A percentile compares a stretch with the other conserved stretches of the same genome.
These are phyloP conservation scores for Alternaria sp. DNA, from an alignment of 2,329 filamentous ascomycete genomes.

Conservation along the genomic window DNA sequence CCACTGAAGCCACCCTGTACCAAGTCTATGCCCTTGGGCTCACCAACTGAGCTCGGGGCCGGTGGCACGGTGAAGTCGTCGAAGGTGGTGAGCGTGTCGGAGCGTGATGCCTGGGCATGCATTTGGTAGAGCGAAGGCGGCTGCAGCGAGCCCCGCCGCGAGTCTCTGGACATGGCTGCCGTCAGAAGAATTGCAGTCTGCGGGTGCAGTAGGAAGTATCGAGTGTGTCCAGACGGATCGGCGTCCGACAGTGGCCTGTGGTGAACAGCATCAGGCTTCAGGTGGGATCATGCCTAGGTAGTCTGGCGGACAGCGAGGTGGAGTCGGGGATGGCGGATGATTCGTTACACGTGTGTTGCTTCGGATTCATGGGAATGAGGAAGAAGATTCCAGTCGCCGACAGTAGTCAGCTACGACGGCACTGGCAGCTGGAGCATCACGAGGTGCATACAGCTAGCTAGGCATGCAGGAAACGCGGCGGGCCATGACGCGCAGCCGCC, in stretches of 20 bases:
- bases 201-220: neutral
- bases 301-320: neutral
- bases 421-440: constrained; percentile 2
- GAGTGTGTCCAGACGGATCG: constrained; percentile 6
- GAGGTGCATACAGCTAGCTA: constrained; percentile 1
- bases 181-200: neutral
- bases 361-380: neutral
- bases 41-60: constrained; percentile 61
- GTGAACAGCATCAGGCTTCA: constrained; percentile 31
- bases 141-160: constrained; percentile 27
- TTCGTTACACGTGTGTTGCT: constrained; percentile 5
- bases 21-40: constrained; percentile 75
- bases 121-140: constrained; percentile 73
- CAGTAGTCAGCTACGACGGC: constrained; percentile 5
- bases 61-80: constrained; percentile 85
- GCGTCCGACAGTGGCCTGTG: constrained; percentile 10
- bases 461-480: neutral
- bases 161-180: constrained; percentile 35
- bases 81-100: constrained; percentile 86
- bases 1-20: constrained; percentile 88
- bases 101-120: constrained; percentile 85
- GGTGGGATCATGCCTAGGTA: neutral
- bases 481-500: constrained; percentile 20
- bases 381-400: neutral
- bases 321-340: neutral